Conservation (phyloP, 352 stramenopile genomes). For the Phytophthora pistaciae region DNA sequence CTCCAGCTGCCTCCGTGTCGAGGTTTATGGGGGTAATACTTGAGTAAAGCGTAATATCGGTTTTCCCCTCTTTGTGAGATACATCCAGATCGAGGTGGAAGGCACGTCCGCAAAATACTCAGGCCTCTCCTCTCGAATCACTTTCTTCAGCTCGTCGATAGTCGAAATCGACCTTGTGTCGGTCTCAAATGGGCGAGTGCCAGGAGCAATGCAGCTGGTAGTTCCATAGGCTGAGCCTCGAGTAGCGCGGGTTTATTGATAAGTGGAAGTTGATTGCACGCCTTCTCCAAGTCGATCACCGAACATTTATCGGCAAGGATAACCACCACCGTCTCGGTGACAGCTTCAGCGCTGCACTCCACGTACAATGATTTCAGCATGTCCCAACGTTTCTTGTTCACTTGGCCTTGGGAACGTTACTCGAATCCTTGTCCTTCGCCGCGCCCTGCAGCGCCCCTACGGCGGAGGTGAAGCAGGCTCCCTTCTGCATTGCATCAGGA, state of each 20-base stretch:
- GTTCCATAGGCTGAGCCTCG: background rate
- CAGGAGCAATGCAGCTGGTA: background rate
- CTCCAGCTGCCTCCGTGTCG: background rate
- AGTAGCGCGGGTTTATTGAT: background rate
- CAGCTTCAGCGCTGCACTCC: background rate
- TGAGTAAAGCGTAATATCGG: too few relatives aligned
- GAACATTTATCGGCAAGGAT: background rate
- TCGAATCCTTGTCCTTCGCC: too few relatives aligned
- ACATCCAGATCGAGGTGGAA: background rate
- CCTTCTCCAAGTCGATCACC: background rate
- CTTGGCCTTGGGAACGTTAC: too few relatives aligned
- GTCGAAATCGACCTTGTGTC: background rate
- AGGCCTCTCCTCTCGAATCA: background rate
- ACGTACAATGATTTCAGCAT: too few relatives aligned
- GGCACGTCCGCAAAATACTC: background rate
- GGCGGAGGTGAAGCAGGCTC: too few relatives aligned
- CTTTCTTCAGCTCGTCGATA: background rate
- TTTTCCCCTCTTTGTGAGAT: background rate
- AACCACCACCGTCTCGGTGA: background rate
- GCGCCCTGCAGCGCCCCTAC: too few relatives aligned
- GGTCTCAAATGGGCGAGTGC: background rate
- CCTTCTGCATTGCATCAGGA: too few relatives aligned
- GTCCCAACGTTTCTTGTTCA: too few relatives aligned
- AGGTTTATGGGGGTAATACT: too few relatives aligned
- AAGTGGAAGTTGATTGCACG: background rate